Conservation (phyloP, 257 asterid genomes). For the Solanum boliviense region DNA sequence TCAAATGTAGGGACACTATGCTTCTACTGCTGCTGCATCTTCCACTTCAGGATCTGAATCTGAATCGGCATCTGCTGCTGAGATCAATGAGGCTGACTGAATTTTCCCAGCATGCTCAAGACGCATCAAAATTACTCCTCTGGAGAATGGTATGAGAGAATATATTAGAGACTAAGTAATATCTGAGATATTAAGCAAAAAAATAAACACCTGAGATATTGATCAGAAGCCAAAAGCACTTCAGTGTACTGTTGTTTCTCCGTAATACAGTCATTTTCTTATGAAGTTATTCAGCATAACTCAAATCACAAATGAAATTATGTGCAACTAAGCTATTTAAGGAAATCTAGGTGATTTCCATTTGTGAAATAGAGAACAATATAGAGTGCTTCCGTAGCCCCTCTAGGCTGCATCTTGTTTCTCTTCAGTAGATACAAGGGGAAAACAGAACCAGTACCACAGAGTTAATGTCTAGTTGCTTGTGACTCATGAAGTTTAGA, state of each 20-base stretch:
- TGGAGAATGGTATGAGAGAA: conserved; percentile 9
- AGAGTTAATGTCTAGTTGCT: neutral
- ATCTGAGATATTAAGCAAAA: too few species aligned
- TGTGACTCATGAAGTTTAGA: neutral
- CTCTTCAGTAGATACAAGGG: neutral
- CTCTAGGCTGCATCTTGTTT: neutral
- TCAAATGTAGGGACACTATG: neutral
- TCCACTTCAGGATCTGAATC: conserved; percentile 48
- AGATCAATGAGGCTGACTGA: conserved; percentile 78
- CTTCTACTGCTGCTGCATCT: conserved; percentile 38
- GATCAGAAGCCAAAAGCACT: neutral
- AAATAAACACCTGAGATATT: neutral
- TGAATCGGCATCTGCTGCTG: conserved; percentile 39
- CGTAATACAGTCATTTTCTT: neutral
- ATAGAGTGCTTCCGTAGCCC: neutral
- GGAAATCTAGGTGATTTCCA: neutral
- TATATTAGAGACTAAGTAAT: neutral
- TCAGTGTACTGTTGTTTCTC: neutral
- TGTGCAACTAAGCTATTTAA: neutral
- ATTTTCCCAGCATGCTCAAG: conserved; percentile 91
- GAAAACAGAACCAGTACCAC: neutral
- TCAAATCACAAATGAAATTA: neutral
- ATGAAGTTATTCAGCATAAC: neutral
- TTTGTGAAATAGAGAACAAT: neutral
- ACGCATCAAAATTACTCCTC: conserved; percentile 96